Evolutionary conservation across 2,329 filamentous ascomycete genomes (phyloP), one percentile per base, ranked within the genome.

Genomic region (Colletotrichum siamense): DNA sequence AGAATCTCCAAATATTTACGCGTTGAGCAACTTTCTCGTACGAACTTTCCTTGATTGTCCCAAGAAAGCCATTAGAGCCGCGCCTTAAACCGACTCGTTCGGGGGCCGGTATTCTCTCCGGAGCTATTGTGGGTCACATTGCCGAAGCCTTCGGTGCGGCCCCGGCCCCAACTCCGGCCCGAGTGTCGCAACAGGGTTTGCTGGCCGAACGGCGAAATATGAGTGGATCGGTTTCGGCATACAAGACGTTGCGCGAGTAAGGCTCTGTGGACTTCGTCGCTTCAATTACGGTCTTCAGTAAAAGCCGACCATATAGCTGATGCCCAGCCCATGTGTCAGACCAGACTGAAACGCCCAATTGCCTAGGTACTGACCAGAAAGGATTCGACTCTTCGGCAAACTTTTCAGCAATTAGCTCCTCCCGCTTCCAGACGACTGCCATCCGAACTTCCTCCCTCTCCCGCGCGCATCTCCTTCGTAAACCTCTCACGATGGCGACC

Each of bases 401-500:
- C 52, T 49, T 69, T 69, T 28, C 30, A 26, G 9, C n/a, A 5
- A 15, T 30, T 59, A 24, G 26, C 3, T 69, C 22, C 3, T 36
- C 22, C 22, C 61, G 32, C 22, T 59, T 59, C 55, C 16, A 59
- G 55, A 65, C 24, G 13, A 36, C 18, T 28, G 22, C 32, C 67
- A 44, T 69, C 67, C 55, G 67, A 69, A 49, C 52, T 69, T 24
- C 13, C 15, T 12, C 10, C 16, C 22, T 59, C 26, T 10, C 55
- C 32, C 28, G 28, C 34, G 44, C 44, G 10, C 44, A 22, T 49
- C n/a, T 49, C 44, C 44, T 22, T 49, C 44, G 44, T 49, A 49
- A 16, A 7, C 34, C 32, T 26, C 7, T 90, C 91, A 66, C 6
- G 16, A 75, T 75, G 73, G 22, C 62, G 6, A 26, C 32, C 9